Conservation (phyloP, 2,329 filamentous ascomycete species). For the Tricladium varicosporioides region DNA sequence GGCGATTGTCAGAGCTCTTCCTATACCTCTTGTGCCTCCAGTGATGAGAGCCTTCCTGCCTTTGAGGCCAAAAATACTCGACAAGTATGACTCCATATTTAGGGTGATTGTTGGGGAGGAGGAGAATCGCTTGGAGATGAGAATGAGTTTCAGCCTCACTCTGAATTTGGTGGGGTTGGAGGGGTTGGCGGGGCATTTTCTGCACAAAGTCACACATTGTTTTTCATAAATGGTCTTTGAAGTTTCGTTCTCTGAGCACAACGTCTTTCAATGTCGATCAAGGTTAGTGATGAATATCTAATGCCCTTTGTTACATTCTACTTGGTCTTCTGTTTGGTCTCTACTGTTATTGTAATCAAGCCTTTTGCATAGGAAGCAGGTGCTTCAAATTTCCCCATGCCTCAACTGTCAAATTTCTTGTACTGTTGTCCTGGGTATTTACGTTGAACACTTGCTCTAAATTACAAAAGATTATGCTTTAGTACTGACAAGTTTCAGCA, state of each 20-base stretch:
- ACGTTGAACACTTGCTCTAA: too few relatives aligned
- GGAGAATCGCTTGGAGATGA: background rate
- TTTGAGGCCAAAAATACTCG: conserved; percentile 74
- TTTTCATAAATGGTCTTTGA: conserved; percentile 68
- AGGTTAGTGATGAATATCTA: conserved; percentile 12
- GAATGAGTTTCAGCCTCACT: background rate
- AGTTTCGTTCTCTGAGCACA: background rate
- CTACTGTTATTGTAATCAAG: too few relatives aligned
- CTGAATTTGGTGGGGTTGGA: background rate
- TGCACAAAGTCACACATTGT: conserved; percentile 52
- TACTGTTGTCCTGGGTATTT: too few relatives aligned
- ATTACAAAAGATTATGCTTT: background rate
- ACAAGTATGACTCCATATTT: conserved; percentile 54
- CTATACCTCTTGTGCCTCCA: conserved; percentile 75
- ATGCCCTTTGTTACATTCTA: background rate
- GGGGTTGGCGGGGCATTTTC: background rate
- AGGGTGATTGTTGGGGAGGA: background rate
- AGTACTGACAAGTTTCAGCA: conserved; percentile 23
- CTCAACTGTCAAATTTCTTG: too few relatives aligned
- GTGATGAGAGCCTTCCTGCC: conserved; percentile 82
- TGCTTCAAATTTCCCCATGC: too few relatives aligned
- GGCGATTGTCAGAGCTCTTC: conserved; percentile 42
- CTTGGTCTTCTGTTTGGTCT: background rate
- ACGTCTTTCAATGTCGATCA: conserved; percentile 23
- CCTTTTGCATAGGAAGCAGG: too few relatives aligned